Evolutionary conservation across 2,329 filamentous ascomycete genomes (phyloP).

Genomic region (Colletotrichum viniferum): DNA sequence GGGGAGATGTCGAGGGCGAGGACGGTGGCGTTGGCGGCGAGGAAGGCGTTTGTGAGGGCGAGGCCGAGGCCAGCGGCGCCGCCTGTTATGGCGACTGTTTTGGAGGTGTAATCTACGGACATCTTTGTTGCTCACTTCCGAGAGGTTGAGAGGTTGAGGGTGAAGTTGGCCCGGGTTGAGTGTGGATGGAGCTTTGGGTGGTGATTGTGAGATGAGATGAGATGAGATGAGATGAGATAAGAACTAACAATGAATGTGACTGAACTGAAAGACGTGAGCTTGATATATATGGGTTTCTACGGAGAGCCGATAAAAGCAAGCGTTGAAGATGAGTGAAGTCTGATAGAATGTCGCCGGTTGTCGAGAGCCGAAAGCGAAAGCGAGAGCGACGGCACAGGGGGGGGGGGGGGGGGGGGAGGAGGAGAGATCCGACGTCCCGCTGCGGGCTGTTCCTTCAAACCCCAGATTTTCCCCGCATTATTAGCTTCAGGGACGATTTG

Average conservation of each 20-base stretch:
- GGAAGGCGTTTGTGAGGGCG: neutral
- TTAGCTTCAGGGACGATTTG: neutral
- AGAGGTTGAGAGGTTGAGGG: neutral
- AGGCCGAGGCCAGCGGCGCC: neutral
- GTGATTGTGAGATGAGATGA: neutral
- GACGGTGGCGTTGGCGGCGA: neutral
- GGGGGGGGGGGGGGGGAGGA: no score
- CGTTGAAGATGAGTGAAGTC: neutral
- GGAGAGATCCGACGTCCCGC: neutral
- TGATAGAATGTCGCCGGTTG: neutral
- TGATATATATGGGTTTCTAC: neutral
- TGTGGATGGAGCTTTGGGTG: neutral
- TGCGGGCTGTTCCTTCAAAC: neutral
- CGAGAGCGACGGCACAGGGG: neutral
- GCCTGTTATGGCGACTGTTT: constrained; percentile 7
- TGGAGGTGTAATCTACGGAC: constrained; percentile 15
- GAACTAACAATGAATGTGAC: neutral
- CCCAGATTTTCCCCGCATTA: neutral
- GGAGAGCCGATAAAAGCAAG: accelerated
- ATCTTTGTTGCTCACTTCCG: neutral
- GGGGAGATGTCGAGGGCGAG: neutral
- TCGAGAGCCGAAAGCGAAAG: neutral
- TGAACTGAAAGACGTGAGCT: neutral
- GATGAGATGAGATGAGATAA: neutral
- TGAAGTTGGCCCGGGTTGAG: neutral